Base-by-base conservation (phyloP, 345 rosid species). In the Rhizophora mangle region DNA sequence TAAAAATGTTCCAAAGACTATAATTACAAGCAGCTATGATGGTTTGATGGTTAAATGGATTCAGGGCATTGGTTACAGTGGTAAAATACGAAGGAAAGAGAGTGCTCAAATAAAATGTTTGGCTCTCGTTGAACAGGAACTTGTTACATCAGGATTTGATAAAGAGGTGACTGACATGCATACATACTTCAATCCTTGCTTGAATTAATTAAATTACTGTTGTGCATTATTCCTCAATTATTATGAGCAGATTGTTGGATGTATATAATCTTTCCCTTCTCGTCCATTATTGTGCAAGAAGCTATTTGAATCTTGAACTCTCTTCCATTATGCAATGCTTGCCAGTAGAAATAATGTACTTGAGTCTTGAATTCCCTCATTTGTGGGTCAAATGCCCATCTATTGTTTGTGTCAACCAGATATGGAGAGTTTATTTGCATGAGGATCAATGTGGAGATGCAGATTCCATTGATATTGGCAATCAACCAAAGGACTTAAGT, bases 1-100 rank as follows among this genome's bases (percentile, higher is more conserved):
- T 55, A 89, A 80, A 54, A 85, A 76, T 74, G 71, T 77, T 53
- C 84, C 96, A 29, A 86, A 86, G 76, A 79, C 81, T 59, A 79
- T 89, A 71, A 72, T 92, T 62, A 86, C 97, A 21, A 72, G 89
- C 77, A 92, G 99, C 76, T 91, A 94, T 68, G 99, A 94, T 74
- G 99, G 99, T 65, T 74, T 91, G 62, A 87, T 94, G 63, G 81
- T 91, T 74, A 92, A 84, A 80, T 94, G 99, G 99, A 74, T 87
- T 81, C 90, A 83, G 75, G 97, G 97, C 68, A 79, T 75, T 70
- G 99, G 99, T 22, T 91, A 83, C 68, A 69, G 87, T 71, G 86
- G 97, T 67, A 88, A 84, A 76, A 73, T 94, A 72, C 87, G 67
- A 71, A 86, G 95, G 82, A 85, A 81, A 79, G 96, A 89, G 80